phyloP scores from a whole-genome alignment of 441 rosid genomes.

The Geranium incanum region DNA sequence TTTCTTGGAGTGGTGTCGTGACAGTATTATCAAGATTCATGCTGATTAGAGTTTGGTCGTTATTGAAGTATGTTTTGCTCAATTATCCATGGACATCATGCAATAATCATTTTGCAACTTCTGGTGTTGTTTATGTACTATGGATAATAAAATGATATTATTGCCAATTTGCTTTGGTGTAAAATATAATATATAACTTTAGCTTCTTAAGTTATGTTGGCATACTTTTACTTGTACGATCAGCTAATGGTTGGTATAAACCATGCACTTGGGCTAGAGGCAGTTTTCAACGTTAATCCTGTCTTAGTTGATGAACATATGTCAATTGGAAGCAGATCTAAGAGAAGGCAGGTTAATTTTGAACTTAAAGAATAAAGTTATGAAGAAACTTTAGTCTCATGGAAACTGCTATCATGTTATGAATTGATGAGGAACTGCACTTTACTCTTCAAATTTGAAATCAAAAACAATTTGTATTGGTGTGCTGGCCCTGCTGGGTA shows the following conservation, averaged over 20 bases:
- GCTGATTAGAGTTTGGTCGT: not conserved
- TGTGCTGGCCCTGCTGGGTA: not conserved
- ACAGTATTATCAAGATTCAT: not conserved
- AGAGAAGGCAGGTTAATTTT: not conserved
- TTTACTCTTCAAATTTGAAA: not conserved
- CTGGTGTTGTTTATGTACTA: not conserved
- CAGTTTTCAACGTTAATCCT: not conserved
- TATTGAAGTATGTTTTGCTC: not conserved
- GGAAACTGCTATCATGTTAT: not conserved
- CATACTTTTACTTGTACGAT: not conserved
- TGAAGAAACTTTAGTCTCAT: conserved; percentile 2
- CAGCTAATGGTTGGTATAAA: no score
- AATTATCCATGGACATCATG: not conserved
- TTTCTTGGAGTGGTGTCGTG: not conserved
- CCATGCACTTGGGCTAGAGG: no score
- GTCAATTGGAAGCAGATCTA: not conserved
- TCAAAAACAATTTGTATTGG: not conserved
- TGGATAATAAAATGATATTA: not conserved
- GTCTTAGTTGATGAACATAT: not conserved
- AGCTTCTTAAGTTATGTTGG: not conserved
- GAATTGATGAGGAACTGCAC: not conserved
- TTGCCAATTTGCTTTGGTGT: not conserved
- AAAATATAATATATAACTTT: not conserved
- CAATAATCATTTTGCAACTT: not conserved
- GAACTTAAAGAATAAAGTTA: not conserved